Evolutionary conservation across 208 protist species (phyloP).

Genomic region (Novymonas esmeraldas): DNA sequence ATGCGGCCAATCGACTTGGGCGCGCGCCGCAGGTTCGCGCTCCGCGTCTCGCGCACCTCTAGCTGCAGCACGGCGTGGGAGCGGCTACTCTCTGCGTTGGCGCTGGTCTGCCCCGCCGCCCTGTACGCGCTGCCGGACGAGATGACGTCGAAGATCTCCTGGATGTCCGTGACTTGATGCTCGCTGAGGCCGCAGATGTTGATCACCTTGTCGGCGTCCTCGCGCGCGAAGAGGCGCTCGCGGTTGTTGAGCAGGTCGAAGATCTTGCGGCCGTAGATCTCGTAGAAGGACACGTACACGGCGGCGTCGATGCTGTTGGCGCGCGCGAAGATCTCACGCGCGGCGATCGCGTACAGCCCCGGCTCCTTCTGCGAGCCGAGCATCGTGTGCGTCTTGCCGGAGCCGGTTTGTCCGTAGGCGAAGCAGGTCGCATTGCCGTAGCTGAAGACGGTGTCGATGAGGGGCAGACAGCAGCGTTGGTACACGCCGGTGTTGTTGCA

Average conservation of each 20-base stretch:
- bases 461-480: constrained; percentile 88
- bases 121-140: constrained; percentile 84
- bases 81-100: constrained; percentile 92
- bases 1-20: constrained; percentile 93
- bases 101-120: constrained; percentile 90
- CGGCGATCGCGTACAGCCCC: constrained; percentile 95
- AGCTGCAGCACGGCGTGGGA: constrained; percentile 94
- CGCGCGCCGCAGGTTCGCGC: constrained; percentile 32
- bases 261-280: constrained; percentile 97
- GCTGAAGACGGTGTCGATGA: constrained; percentile 96
- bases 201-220: constrained; percentile 95
- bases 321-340: constrained; percentile 93
- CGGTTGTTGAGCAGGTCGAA: constrained; percentile 96
- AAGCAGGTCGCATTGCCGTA: constrained; percentile 97
- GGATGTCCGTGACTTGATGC: constrained; percentile 76
- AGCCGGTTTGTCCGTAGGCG: constrained; percentile 98
- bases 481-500: constrained; percentile 94
- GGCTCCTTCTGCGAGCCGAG: constrained; percentile 83
- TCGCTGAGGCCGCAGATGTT: constrained; percentile 95
- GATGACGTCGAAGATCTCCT: constrained; percentile 93
- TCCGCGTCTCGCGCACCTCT: constrained; percentile 57
- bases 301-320: constrained; percentile 58
- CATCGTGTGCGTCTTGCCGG: constrained; percentile 95
- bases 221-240: constrained; percentile 91
- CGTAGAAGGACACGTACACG: constrained; percentile 94